phyloP scores from a whole-genome alignment of 305 asterid genomes.

The Plantago lanceolata region DNA sequence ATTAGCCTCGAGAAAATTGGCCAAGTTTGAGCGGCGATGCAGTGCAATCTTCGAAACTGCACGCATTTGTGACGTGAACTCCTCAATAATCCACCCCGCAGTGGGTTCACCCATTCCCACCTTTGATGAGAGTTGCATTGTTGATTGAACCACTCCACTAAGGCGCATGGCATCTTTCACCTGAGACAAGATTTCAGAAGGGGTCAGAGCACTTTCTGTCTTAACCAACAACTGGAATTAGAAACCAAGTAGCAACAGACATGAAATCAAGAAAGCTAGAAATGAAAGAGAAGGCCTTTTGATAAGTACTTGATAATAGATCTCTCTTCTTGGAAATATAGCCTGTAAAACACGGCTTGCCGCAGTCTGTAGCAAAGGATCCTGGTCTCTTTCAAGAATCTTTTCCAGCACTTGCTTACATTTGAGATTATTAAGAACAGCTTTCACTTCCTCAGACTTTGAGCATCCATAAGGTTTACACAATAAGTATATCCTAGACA shows the following conservation, averaged over 20 bases:
- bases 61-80: constrained; percentile 93
- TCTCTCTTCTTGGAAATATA: constrained; percentile 74
- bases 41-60: constrained; percentile 94
- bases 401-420: constrained; percentile 75
- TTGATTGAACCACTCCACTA: constrained; percentile 88
- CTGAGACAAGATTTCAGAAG: constrained; percentile 37
- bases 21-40: constrained; percentile 88
- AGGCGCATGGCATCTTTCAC: constrained; percentile 94
- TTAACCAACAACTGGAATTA: constrained; percentile 11
- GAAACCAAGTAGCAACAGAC: not conserved
- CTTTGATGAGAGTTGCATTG: constrained; percentile 62
- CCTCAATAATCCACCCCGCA: constrained; percentile 87
- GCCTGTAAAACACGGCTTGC: constrained; percentile 87
- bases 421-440: constrained; percentile 59
- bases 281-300: constrained; percentile 17
- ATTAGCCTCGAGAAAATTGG: constrained; percentile 74
- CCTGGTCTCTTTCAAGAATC: constrained; percentile 88
- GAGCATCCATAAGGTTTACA: constrained; percentile 56
- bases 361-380: constrained; percentile 81
- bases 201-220: constrained; percentile 16
- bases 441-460: constrained; percentile 57
- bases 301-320: constrained; percentile 76
- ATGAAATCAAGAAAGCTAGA: no score
- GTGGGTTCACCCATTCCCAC: constrained; percentile 84
- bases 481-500: constrained; percentile 63